A percentile compares a stretch with the other conserved stretches of the same genome.
Conservation (phyloP, 768 basidiomycete genomes). For the Mycena galericulata region DNA sequence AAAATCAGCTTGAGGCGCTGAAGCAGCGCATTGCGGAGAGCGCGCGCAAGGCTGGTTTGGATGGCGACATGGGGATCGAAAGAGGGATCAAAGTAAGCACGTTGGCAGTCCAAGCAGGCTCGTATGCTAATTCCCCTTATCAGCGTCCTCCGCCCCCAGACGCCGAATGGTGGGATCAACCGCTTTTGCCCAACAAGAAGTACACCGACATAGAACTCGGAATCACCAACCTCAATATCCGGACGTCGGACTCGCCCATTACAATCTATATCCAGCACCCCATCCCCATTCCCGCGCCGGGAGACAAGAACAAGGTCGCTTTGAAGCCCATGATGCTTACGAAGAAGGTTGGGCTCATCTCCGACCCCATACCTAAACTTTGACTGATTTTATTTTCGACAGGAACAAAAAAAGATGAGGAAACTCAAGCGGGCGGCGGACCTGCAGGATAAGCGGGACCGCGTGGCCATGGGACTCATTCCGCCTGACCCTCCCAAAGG, state of each 20-base stretch:
- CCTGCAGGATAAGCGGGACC: conserved; percentile 93
- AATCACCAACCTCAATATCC: conserved; percentile 70
- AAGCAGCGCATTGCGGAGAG: conserved; percentile 95
- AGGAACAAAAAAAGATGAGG: conserved; percentile 98
- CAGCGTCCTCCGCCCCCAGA: conserved; percentile 89
- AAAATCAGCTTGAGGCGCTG: conserved; percentile 87
- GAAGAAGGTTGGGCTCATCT: conserved; percentile 70
- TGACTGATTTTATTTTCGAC: conserved; percentile 34
- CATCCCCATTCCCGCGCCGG: conserved; percentile 93
- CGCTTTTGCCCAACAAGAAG: conserved; percentile 81
- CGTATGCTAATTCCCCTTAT: background rate
- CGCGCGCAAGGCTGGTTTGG: conserved; percentile 92
- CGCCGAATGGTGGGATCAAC: conserved; percentile 97
- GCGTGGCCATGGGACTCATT: conserved; percentile 94
- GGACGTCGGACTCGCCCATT: conserved; percentile 77
- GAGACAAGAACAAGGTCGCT: conserved; percentile 83
- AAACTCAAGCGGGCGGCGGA: conserved; percentile 89
- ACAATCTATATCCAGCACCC: conserved; percentile 96
- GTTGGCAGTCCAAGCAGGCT: background rate
- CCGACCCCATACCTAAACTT: background rate
- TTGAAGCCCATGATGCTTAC: conserved; percentile 93
- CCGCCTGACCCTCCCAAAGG: conserved; percentile 97
- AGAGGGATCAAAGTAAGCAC: conserved; percentile 83
- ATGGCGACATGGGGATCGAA: conserved; percentile 92
- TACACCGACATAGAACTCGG: conserved; percentile 82